Conservation (phyloP, 1,139 yeast genomes). For the Wickerhamomyces sp. region DNA sequence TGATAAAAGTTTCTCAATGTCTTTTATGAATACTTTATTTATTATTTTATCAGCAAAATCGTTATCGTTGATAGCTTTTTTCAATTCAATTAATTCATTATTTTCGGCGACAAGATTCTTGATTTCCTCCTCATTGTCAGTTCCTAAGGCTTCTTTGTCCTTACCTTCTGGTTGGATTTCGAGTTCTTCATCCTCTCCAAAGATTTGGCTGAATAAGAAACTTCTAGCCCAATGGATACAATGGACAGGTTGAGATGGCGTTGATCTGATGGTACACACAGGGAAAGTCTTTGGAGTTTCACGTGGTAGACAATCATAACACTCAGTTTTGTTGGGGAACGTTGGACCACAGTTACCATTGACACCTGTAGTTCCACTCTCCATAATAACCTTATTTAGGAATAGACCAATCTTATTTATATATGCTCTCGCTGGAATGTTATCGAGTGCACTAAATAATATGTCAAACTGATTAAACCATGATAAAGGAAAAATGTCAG, state of each 20-base stretch:
- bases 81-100: constrained; percentile 68
- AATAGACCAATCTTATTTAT: constrained; percentile 82
- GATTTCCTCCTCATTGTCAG: constrained; percentile 63
- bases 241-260: constrained; percentile 95
- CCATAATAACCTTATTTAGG: constrained; percentile 73
- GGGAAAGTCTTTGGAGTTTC: constrained; percentile 90
- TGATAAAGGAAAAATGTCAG: constrained; percentile 58
- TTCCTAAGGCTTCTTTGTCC: constrained; percentile 44
- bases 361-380: constrained; percentile 93
- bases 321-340: constrained; percentile 76
- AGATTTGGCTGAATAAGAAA: constrained; percentile 77
- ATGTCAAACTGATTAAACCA: constrained; percentile 83
- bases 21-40: constrained; percentile 55
- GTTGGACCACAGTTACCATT: constrained; percentile 94
- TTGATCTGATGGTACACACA: constrained; percentile 93
- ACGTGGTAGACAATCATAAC: constrained; percentile 88
- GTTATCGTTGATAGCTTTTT: constrained; percentile 39
- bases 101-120: constrained; percentile 67
- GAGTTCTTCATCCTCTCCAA: constrained; percentile 48
- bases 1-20: constrained; percentile 65
- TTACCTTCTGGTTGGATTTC: constrained; percentile 24
- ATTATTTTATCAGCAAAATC: constrained; percentile 39
- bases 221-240: constrained; percentile 98
- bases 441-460: constrained; percentile 90
- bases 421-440: constrained; percentile 85